Evolutionary conservation across 1,284 basidiomycete species (phyloP).

Genomic region (Porogramme epimiltina): DNA sequence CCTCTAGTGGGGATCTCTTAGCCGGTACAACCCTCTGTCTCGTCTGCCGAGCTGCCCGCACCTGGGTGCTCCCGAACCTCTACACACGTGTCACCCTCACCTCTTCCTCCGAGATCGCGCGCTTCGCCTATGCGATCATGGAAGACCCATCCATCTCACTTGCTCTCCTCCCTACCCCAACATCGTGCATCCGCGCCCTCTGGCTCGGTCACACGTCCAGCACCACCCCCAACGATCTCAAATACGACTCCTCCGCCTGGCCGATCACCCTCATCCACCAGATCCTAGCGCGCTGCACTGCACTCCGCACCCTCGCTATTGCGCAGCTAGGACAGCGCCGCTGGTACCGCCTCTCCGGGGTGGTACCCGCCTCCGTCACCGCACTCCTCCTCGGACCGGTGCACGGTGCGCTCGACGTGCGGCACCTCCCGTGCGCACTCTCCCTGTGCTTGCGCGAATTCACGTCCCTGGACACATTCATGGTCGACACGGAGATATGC

Average conservation of each 20-base stretch:
- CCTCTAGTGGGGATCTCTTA: conserved; percentile 1
- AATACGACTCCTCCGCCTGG: conserved; percentile 35
- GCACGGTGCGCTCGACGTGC: conserved; percentile 35
- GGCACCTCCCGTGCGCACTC: conserved; percentile 27
- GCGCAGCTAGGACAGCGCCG: conserved; percentile 34
- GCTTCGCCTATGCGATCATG: conserved; percentile 25
- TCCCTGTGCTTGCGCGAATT: conserved; percentile 28
- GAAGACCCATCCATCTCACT: neutral
- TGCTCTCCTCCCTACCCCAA: neutral
- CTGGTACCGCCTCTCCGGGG: conserved; percentile 34
- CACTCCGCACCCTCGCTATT: conserved; percentile 32
- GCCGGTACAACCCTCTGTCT: conserved; percentile 23
- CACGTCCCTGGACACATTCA: conserved; percentile 36
- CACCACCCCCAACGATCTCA: conserved; percentile 29
- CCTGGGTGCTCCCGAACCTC: conserved; percentile 35
- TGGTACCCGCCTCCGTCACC: conserved; percentile 34
- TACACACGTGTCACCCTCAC: conserved; percentile 36
- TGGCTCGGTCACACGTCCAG: conserved; percentile 35
- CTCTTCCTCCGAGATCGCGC: conserved; percentile 26
- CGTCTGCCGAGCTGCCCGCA: conserved; percentile 30
- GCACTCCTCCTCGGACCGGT: conserved; percentile 37
- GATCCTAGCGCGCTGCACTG: conserved; percentile 31
- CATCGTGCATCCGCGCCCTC: conserved; percentile 29
- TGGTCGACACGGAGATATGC: conserved; percentile 38
- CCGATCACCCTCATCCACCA: conserved; percentile 36